A percentile compares a stretch with the other conserved stretches of the same genome.
Conservation (phyloP, 2,329 filamentous ascomycete genomes). For the Cordyceps pruinosa region DNA sequence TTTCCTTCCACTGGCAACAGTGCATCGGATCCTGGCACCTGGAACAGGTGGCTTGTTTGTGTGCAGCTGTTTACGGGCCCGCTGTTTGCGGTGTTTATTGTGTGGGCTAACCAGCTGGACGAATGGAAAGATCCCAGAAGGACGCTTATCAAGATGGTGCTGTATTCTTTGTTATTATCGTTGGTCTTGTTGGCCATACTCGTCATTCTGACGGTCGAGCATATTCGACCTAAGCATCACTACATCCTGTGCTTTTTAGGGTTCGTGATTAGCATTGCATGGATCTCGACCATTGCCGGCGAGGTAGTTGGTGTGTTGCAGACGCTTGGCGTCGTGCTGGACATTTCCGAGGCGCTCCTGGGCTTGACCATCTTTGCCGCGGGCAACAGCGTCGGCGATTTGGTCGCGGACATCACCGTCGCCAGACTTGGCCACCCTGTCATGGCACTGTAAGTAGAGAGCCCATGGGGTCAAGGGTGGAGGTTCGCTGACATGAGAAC, state of each 20-base stretch:
- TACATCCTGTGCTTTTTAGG: conserved; percentile 79
- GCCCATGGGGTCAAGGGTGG: neutral
- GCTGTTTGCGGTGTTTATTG: conserved; percentile 68
- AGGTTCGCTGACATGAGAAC: neutral
- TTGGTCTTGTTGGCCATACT: conserved; percentile 59
- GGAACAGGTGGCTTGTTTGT: conserved; percentile 87
- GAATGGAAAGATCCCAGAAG: conserved; percentile 47
- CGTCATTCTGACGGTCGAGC: conserved; percentile 60
- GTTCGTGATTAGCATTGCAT: conserved; percentile 85
- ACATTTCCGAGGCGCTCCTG: conserved; percentile 90
- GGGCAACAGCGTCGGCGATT: conserved; percentile 87
- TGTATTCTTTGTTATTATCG: conserved; percentile 63
- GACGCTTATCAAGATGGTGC: conserved; percentile 48
- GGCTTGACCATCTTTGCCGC: conserved; percentile 95
- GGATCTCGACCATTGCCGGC: conserved; percentile 92
- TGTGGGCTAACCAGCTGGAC: conserved; percentile 62
- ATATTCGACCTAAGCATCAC: conserved; percentile 64
- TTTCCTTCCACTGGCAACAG: conserved; percentile 25
- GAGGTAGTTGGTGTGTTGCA: conserved; percentile 96
- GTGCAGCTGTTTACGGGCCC: conserved; percentile 84
- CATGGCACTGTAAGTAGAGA: conserved; percentile 65
- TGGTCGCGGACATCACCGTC: conserved; percentile 92
- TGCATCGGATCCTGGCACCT: conserved; percentile 47
- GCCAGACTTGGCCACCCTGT: conserved; percentile 90
- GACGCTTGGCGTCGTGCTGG: conserved; percentile 81